Conservation (phyloP, 2,329 filamentous ascomycete genomes). For the Aspergillus spinulosporus region DNA sequence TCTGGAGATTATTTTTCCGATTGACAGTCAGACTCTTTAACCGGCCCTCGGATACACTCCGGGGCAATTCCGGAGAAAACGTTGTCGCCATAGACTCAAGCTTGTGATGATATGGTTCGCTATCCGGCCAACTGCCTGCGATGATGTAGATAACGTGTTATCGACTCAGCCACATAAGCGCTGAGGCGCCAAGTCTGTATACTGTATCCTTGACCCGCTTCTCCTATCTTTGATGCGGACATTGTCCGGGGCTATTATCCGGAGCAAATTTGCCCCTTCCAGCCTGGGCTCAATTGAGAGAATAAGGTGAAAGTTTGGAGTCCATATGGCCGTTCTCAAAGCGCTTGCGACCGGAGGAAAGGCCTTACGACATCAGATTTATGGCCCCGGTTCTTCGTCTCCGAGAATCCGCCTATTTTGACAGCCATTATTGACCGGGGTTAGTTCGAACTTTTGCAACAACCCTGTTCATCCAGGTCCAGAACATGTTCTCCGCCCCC, state of each 20-base stretch:
- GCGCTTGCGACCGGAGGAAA: background rate
- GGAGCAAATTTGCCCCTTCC: conserved; percentile 7
- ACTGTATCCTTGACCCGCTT: conserved; percentile 4
- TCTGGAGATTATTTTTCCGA: conserved; percentile 7
- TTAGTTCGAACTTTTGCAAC: conserved; percentile 1
- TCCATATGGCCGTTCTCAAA: background rate
- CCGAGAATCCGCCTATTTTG: conserved; percentile 4
- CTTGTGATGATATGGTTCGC: conserved; percentile 5
- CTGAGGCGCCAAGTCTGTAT: conserved; percentile 13
- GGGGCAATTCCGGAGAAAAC: conserved; percentile 3
- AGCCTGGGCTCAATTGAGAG: background rate
- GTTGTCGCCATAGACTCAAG: conserved; percentile 1
- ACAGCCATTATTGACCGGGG: conserved; percentile 1
- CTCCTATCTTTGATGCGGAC: conserved; percentile 9
- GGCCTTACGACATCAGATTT: conserved; percentile 2
- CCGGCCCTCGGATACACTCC: conserved; percentile 2
- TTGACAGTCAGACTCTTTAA: background rate
- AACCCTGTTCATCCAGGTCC: conserved; percentile 5
- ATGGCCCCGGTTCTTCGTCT: background rate
- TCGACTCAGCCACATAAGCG: conserved; percentile 1
- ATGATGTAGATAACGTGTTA: conserved; percentile 23
- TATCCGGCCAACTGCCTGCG: conserved; percentile 4
- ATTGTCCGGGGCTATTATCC: conserved; percentile 6
- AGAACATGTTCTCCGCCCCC: conserved; percentile 1
- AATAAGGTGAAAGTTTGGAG: background rate